Evolutionary conservation across 768 basidiomycete genomes (phyloP), one percentile per base, ranked within the genome.

Genomic region (Phaffia australis): DNA sequence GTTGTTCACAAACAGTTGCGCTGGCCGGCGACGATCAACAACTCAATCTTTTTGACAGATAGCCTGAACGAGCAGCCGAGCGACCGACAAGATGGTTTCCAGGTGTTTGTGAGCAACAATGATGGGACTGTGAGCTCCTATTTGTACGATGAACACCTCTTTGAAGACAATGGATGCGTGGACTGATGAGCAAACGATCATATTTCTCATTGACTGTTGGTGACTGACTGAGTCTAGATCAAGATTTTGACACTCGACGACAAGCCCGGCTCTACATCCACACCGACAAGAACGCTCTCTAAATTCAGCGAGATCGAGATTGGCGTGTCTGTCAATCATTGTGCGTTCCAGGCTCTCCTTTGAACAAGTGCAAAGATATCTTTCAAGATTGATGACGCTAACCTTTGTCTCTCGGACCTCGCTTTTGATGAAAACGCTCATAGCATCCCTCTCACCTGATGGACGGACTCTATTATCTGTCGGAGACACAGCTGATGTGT

Each of bases 21-120:
- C 9, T 49, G 50, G 25, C 63, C 58, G n/a, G 57, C 64, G 8
- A 50, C 56, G 23, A 59, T 65, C 58, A 65, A 60, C 64, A 65
- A 65, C 58, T 51, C 64, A 3, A 50, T 65, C 23, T 46, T 65
- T 49, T 47, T 65, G 32, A 58, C 57, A 15, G 25, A 52, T 50
- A 50, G 59, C 46, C 14, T 11, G 46, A 19, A 46, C 3, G 46
- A 49, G 15, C 59, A 25, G 11, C 21, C 59, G 6, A 48, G 59
- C 25, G 59, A 49, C 9, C 46, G 59, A 8, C 47, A 49, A 23
- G 21, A 60, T 1, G 59, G 59, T 8, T 16, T 65, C n/a, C 49
- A 59, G n/a, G 29, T 51, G 42, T 32, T 57, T 59, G 51, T 60
- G 46, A 54, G 50, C 50, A 65, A 65, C 49, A 65, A 65, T 52